phyloP scores from a whole-genome alignment of 371 early-diverging fungal species.

The Haplosporangium sp. region DNA sequence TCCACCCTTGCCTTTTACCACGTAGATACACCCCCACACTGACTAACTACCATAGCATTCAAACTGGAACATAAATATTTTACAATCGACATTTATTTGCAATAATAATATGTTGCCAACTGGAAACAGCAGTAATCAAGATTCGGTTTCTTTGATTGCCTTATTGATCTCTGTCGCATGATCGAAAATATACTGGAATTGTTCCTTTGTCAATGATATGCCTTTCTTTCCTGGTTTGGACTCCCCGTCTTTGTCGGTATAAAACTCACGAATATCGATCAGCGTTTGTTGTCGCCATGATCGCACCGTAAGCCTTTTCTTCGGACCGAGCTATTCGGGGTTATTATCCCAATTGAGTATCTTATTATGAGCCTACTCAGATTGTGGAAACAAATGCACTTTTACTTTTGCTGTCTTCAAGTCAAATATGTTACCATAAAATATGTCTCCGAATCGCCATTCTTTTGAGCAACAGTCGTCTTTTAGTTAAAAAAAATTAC shows the following conservation, averaged over 20 bases:
- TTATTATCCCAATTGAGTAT: not conserved
- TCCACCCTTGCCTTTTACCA: not conserved
- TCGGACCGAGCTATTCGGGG: conserved; percentile 23
- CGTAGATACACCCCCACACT: not conserved
- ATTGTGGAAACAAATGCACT: not conserved
- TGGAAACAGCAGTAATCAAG: not conserved
- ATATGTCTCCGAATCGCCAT: conserved; percentile 13
- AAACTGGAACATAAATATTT: not conserved
- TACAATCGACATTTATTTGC: not conserved
- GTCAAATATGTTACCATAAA: conserved; percentile 7
- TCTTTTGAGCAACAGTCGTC: not conserved
- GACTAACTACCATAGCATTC: not conserved
- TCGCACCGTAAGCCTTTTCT: conserved; percentile 23
- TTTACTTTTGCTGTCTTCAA: not conserved
- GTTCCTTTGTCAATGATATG: conserved; percentile 29
- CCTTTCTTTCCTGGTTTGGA: conserved; percentile 31
- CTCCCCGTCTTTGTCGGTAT: conserved; percentile 16
- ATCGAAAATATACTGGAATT: conserved; percentile 21
- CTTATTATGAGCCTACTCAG: not conserved
- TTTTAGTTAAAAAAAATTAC: not conserved
- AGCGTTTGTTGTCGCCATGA: conserved; percentile 16
- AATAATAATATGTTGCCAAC: no score
- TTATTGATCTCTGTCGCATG: conserved; percentile 20
- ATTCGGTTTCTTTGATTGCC: conserved; percentile 13
- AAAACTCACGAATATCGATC: conserved; percentile 33